Evolutionary conservation across 179 eudicot species (phyloP).

Genomic region (Carnegiea gigantea): DNA sequence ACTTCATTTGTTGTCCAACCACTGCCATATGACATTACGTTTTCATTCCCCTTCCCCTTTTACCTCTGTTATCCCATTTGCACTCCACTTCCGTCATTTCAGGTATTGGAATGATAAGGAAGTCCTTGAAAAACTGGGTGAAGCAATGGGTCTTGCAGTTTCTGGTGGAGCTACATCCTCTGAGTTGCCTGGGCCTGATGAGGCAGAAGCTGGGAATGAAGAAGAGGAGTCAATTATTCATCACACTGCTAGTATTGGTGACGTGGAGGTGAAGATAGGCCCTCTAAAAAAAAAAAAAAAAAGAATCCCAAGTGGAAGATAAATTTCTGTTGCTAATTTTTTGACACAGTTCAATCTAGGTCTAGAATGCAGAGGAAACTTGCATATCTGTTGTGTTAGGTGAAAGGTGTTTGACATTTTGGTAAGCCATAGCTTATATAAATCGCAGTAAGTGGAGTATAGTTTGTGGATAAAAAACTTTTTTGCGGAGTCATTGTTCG

Average conservation of each 20-base stretch:
- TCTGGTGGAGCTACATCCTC: slow-evolving; percentile 63
- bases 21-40: background rate
- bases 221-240: slow-evolving; percentile 88
- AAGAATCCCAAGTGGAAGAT: background rate
- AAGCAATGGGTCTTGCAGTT: slow-evolving; percentile 94
- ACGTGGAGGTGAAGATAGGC: slow-evolving; percentile 65
- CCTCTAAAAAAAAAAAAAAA: no score
- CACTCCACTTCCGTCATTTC: slow-evolving; percentile 1
- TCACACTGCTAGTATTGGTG: slow-evolving; percentile 92
- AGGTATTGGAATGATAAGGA: slow-evolving; percentile 99
- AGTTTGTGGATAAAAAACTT: background rate
- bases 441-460: background rate
- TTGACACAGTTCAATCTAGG: background rate
- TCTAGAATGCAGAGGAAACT: background rate
- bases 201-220: slow-evolving; percentile 67
- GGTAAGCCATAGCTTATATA: background rate
- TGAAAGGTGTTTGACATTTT: background rate
- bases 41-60: background rate
- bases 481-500: background rate
- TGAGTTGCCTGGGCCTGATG: slow-evolving; percentile 56
- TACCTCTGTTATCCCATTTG: background rate
- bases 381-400: background rate
- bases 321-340: background rate
- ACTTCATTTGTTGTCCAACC: background rate
- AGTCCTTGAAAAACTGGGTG: slow-evolving; percentile 87